Conservation (phyloP, 306 rosid genomes). For the Cucumis hystrix region DNA sequence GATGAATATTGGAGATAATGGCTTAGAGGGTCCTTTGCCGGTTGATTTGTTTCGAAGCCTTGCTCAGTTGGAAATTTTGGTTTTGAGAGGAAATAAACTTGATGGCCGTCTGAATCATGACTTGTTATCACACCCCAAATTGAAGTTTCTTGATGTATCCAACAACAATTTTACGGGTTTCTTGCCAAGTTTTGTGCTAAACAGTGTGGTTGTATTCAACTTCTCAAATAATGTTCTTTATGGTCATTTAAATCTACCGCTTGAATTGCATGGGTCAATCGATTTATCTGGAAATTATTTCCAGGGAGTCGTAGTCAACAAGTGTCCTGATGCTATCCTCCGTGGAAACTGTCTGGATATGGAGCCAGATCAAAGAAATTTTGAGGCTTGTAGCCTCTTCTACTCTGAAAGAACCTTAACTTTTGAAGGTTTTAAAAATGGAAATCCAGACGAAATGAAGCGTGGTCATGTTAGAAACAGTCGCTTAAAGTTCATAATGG, state of each 20-base stretch:
- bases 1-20: constrained; percentile 24
- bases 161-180: constrained; percentile 47
- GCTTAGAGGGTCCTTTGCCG: constrained; percentile 29
- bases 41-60: constrained; percentile 25
- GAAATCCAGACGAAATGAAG: constrained; percentile 3
- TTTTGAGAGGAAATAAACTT: constrained; percentile 34
- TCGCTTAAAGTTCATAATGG: constrained; percentile 44
- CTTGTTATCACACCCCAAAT: constrained; percentile 33
- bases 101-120: constrained; percentile 35
- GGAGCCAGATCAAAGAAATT: constrained; percentile 37
- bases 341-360: constrained; percentile 47
- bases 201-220: constrained; percentile 26
- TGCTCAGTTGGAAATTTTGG: constrained; percentile 22
- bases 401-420: constrained; percentile 24
- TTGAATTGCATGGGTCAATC: constrained; percentile 16
- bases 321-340: constrained; percentile 26
- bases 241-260: constrained; percentile 34
- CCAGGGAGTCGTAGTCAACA: constrained; percentile 31
- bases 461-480: constrained; percentile 18
- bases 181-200: constrained; percentile 22
- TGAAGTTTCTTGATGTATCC: constrained; percentile 50
- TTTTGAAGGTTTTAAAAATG: constrained; percentile 22
- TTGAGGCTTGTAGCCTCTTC: constrained; percentile 40
- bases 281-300: constrained; percentile 76
- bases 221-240: constrained; percentile 62